Evolutionary conservation across 2,329 filamentous ascomycete species (phyloP), one percentile per base, ranked within the genome.

Genomic region (Madurella fahalii): DNA sequence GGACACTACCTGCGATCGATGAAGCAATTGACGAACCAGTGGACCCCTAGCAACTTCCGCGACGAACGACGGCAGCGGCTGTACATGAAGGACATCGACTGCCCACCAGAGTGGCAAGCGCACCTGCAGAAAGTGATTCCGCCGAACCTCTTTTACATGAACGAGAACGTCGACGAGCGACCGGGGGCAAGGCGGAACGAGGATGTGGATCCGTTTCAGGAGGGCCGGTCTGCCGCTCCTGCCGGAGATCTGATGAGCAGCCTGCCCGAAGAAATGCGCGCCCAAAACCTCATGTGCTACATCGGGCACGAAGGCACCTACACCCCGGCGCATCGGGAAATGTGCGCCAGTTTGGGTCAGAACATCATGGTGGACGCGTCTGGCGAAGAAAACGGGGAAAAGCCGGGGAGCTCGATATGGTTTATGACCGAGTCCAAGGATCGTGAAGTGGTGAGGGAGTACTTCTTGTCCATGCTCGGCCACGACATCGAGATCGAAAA

Each of bases 331-430:
- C 94, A 99, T 72, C 84, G 90, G 61, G 94, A 99, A 70, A 99
- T 99, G 94, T 99, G 94, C 70, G 94, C 90, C 12, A 95, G 89
- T 37, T 74, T 97, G 12, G 93, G 94, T 0, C 94, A 99, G 62
- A 99, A 99, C 66, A 93, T 99, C 63, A 97, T 99, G 94, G 91
- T 99, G 2, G 90, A 96, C 61, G 85, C 91, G 2, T 97, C 93
- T 1, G 75, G 83, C 2, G 75, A 81, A 16, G 82, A 86, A 52
- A 78, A 87, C 48, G 89, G 87, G 4, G 89, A 94, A 66, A 89
- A 85, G 59, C 82, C 87, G 1, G 94, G 94, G 1, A 95, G 89
- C 52, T 96, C 94, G 0, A 83, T 99, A 39, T 99, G 94, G 94
- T 96, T 97, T 68, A 97, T 99, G 94, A 97, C 94, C 0, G 91